Percentiles rank a stretch among this genome's conserved stretches.
phyloP scores from a whole-genome alignment of 257 asterid species.

The Solanum virginianum region DNA sequence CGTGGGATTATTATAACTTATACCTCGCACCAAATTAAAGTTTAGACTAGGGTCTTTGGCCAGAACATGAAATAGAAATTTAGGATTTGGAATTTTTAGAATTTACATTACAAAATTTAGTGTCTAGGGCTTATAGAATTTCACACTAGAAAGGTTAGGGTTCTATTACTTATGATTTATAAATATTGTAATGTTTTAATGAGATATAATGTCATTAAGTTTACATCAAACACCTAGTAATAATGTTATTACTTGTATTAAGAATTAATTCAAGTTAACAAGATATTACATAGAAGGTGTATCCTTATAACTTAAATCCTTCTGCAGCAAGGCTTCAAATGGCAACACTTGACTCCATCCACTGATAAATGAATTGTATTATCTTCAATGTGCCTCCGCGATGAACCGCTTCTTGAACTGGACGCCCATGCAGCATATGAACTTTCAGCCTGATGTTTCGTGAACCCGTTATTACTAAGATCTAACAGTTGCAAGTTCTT shows the following conservation, averaged over 20 bases:
- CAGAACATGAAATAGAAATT: neutral
- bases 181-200: too few relatives aligned
- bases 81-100: neutral
- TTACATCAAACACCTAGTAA: too few relatives aligned
- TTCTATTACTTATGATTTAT: neutral
- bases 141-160: neutral
- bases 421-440: slow-evolving; percentile 52
- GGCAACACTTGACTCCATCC: slow-evolving; percentile 54
- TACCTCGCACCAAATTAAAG: neutral
- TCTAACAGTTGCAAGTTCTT: slow-evolving; percentile 38
- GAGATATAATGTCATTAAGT: too few relatives aligned
- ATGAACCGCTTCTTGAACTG: slow-evolving; percentile 35
- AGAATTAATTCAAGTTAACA: too few relatives aligned
- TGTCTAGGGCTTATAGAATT: neutral
- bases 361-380: slow-evolving; percentile 47
- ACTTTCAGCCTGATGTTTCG: slow-evolving; percentile 21
- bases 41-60: neutral
- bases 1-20: too few relatives aligned
- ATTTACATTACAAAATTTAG: neutral
- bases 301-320: slow-evolving; percentile 21
- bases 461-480: slow-evolving; percentile 58
- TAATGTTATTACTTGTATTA: too few relatives aligned
- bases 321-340: slow-evolving; percentile 59
- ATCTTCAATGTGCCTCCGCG: slow-evolving; percentile 38
- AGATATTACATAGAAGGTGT: too few relatives aligned